Percentiles rank a stretch among this genome's conserved stretches.
Conservation (phyloP, 2,329 filamentous ascomycete species). For the Clarireedia homoeocarpa region DNA sequence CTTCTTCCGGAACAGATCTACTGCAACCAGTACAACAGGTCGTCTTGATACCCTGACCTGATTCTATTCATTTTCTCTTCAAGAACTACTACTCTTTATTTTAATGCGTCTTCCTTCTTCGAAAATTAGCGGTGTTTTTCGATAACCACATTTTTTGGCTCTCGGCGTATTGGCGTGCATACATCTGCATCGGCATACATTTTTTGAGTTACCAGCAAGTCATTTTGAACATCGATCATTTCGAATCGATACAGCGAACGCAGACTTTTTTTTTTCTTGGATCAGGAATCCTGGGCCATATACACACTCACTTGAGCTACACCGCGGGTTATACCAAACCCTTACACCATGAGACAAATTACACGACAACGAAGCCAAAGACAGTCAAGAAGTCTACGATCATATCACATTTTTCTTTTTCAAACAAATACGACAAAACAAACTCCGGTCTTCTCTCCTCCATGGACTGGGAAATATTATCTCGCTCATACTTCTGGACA, state of each 20-base stretch:
- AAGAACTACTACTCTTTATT: not conserved
- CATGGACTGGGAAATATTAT: no score
- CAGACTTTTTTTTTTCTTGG: constrained; percentile 20
- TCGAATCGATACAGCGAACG: constrained; percentile 12
- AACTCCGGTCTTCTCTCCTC: no score
- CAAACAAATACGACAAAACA: no score
- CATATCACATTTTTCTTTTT: no score
- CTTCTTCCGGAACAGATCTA: constrained; percentile 4
- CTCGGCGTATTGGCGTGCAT: constrained; percentile 24
- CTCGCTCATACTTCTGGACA: no score
- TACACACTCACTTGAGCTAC: constrained; percentile 16
- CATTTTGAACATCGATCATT: constrained; percentile 12
- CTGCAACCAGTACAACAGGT: constrained; percentile 4
- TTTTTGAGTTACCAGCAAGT: constrained; percentile 21
- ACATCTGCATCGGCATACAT: constrained; percentile 22
- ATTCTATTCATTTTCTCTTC: constrained; percentile 1
- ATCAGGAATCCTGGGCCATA: constrained; percentile 26
- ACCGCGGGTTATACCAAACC: constrained; percentile 7
- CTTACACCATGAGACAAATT: constrained; percentile 14
- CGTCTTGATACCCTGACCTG: constrained; percentile 7
- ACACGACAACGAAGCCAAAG: constrained; percentile 11
- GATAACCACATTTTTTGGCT: not conserved
- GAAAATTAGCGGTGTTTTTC: constrained; percentile 10
- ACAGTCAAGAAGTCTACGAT: no score
- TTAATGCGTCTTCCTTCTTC: constrained; percentile 1